Percentiles rank a stretch among this genome's conserved stretches.
These are phyloP conservation scores for Corynespora cassiicola DNA, from an alignment of 2,329 filamentous ascomycete genomes.

Conservation along the genomic window DNA sequence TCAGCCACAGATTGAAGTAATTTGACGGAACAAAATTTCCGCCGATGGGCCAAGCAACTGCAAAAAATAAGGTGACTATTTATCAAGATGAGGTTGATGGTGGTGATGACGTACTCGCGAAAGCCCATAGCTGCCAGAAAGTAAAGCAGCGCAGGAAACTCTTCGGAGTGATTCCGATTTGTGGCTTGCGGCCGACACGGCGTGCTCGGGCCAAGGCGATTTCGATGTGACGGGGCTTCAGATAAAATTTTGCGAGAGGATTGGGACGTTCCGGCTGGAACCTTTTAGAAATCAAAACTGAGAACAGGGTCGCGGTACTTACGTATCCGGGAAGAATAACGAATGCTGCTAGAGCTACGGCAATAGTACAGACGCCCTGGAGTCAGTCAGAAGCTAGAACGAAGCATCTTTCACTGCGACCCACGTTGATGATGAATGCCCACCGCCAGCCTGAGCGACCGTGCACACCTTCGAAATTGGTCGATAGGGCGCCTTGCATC, in stretches of 20 bases:
- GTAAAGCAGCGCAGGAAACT: slow-evolving; percentile 14
- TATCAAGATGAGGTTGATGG: neutral
- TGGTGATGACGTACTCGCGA: slow-evolving; percentile 6
- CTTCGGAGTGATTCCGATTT: slow-evolving; percentile 13
- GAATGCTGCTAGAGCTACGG: slow-evolving; percentile 4
- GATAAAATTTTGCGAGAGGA: slow-evolving; percentile 12
- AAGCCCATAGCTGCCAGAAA: slow-evolving; percentile 15
- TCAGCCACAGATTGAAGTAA: slow-evolving; percentile 18
- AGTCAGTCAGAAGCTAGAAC: too few species aligned
- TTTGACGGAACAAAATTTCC: slow-evolving; percentile 5
- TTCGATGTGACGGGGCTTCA: slow-evolving; percentile 13
- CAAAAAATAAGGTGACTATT: neutral
- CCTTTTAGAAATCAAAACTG: neutral
- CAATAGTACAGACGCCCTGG: slow-evolving; percentile 10
- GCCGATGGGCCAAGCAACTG: slow-evolving; percentile 9
- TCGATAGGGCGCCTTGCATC: slow-evolving; percentile 11
- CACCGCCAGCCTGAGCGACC: slow-evolving; percentile 55
- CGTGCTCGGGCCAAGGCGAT: slow-evolving; percentile 10
- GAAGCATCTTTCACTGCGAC: too few species aligned
- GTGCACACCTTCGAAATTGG: slow-evolving; percentile 52
- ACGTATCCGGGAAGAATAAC: slow-evolving; percentile 4
- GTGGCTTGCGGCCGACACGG: slow-evolving; percentile 10
- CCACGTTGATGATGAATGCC: slow-evolving; percentile 62
- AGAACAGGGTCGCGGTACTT: neutral
- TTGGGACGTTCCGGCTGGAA: slow-evolving; percentile 13